Conservation (phyloP, 75 land plant species). For the Picea glauca region DNA sequence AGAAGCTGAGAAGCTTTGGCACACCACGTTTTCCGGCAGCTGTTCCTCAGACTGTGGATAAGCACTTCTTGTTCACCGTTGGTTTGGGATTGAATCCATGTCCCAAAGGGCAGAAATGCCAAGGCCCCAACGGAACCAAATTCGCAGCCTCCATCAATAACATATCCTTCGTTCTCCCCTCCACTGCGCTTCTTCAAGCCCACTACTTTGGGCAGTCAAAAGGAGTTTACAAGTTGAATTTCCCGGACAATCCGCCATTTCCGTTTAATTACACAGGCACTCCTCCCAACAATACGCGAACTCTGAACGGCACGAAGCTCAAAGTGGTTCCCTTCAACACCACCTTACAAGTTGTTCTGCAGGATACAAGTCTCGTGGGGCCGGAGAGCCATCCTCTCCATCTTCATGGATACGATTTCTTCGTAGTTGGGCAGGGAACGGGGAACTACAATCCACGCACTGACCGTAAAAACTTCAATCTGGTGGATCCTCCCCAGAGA, state of each 20-base stretch:
- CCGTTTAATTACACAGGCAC: slow-evolving; percentile 41
- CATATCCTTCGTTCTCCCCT: slow-evolving; percentile 30
- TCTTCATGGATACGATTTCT: slow-evolving; percentile 41
- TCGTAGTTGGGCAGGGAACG: slow-evolving; percentile 29
- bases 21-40: slow-evolving; percentile 23
- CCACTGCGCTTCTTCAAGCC: slow-evolving; percentile 36
- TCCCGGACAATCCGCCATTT: slow-evolving; percentile 35
- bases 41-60: slow-evolving; percentile 27
- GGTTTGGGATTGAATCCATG: slow-evolving; percentile 39
- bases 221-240: slow-evolving; percentile 39
- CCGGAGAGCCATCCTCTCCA: slow-evolving; percentile 42
- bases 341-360: slow-evolving; percentile 24
- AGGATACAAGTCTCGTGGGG: slow-evolving; percentile 17
- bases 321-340: slow-evolving; percentile 18
- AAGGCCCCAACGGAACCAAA: slow-evolving; percentile 32
- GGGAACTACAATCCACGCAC: slow-evolving; percentile 33
- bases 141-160: slow-evolving; percentile 25
- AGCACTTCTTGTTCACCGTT: slow-evolving; percentile 21
- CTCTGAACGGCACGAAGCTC: slow-evolving; percentile 18
- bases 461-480: slow-evolving; percentile 28
- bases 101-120: slow-evolving; percentile 25
- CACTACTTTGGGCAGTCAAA: slow-evolving; percentile 29
- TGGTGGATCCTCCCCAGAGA: slow-evolving; percentile 27
- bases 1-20: slow-evolving; percentile 16
- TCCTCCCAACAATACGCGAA: slow-evolving; percentile 12